Conservation (phyloP, 2,329 filamentous ascomycete species). For the Sclerotinia sclerotiorum region DNA sequence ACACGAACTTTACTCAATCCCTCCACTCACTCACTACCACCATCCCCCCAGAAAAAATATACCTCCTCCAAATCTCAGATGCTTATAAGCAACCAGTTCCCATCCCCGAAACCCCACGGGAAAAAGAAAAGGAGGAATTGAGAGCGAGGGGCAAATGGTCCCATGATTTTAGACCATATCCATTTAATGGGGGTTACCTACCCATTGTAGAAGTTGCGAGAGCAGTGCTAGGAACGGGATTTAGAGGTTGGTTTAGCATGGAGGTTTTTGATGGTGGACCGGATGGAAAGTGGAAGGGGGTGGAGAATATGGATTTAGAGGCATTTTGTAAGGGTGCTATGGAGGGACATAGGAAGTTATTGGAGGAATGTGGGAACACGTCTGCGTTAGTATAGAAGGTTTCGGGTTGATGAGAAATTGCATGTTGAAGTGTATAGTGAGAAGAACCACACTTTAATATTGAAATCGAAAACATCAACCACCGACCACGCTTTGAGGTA, state of each 20-base stretch:
- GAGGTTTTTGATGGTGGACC: constrained; percentile 67
- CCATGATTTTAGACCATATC: constrained; percentile 66
- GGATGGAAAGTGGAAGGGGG: constrained; percentile 49
- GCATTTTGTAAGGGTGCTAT: constrained; percentile 53
- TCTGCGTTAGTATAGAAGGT: neutral
- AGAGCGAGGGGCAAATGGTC: constrained; percentile 68
- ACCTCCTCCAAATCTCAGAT: constrained; percentile 71
- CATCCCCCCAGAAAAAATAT: constrained; percentile 69
- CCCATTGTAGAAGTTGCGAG: constrained; percentile 62
- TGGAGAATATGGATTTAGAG: constrained; percentile 45
- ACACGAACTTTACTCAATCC: constrained; percentile 52
- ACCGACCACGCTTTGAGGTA: neutral
- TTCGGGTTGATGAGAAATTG: neutral
- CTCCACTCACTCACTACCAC: constrained; percentile 55
- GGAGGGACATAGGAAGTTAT: constrained; percentile 42
- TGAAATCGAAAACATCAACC: neutral
- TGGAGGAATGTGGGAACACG: neutral
- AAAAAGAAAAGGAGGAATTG: constrained; percentile 47
- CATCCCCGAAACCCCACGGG: constrained; percentile 44
- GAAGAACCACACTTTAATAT: too few relatives aligned
- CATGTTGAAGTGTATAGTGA: neutral
- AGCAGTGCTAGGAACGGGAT: constrained; percentile 67
- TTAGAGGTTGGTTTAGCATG: constrained; percentile 62
- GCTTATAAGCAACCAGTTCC: constrained; percentile 64
- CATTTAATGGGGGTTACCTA: constrained; percentile 69